Evolutionary conservation across 106 monocot species (phyloP), one percentile per base, ranked within the genome.

Genomic region (Narthecium ossifragum): DNA sequence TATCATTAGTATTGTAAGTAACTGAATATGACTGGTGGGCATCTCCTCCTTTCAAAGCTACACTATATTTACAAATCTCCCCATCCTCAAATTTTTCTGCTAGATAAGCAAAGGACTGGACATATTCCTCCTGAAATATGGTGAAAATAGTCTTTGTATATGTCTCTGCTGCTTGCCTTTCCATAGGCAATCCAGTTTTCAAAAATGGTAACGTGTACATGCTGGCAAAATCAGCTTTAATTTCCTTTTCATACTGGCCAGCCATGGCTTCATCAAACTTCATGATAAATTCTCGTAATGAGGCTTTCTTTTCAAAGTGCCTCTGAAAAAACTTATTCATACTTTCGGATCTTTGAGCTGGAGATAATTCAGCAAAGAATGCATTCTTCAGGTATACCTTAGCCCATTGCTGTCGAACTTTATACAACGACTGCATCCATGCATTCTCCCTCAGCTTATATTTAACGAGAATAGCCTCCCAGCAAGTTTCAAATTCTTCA

Each of bases 361-460:
- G 59, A 34, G 68, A 68, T 46, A 68, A 27, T 59, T 68, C 68
- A 0, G 68, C 68, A 58, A 68, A 68, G 37, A 68, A 68, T 30
- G 47, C 18, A 36, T 37, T 47, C 46, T 59, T 68, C 49, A 59
- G 26, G 49, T 59, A 59, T 5, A 59, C 59, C 2, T 22, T 51
- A 7, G 50, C 68, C 68, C 68, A 68, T 24, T 59, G 68, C 3
- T 68, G 31, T 2, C 48, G 63, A n/a, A 57, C 17, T 34, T 72
- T 20, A 28, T 63, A 64, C 15, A 64, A 36, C 17, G 55, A 46
- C 8, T 56, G 62, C 23, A 72, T 40, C 63, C 63, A 72, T 8
- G 24, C 24, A 28, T 64, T 48, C 10, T 49, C 37, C 55, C 12
- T 12, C 31, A 64, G 23, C 21, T 57, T 27, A 57, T 72, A 57